Conservation (phyloP, 2,329 filamentous ascomycete species). For the Botrytis tulipae region DNA sequence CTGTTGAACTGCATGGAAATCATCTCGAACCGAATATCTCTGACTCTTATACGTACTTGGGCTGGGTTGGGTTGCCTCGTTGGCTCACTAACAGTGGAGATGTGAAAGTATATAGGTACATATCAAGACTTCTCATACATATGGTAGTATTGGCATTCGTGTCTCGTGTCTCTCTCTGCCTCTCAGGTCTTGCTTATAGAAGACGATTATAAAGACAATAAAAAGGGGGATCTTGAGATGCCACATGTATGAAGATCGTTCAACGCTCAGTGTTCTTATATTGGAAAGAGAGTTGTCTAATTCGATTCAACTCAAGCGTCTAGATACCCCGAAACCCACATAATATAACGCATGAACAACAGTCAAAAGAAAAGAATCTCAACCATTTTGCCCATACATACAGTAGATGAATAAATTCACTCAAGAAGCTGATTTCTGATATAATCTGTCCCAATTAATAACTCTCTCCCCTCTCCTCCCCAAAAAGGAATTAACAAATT, state of each 20-base stretch:
- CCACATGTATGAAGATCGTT: neutral
- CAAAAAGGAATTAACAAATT: neutral
- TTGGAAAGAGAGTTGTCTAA: neutral
- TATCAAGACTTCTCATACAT: neutral
- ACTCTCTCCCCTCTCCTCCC: neutral
- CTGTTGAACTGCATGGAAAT: neutral
- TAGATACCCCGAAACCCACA: neutral
- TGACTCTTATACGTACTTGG: conserved; percentile 2
- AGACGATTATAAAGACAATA: neutral
- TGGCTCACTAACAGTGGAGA: neutral
- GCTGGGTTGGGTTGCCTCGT: neutral
- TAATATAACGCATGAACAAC: conserved; percentile 5
- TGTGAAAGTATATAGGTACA: neutral
- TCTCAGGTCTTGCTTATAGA: too few species aligned
- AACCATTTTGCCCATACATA: neutral
- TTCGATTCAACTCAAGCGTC: neutral
- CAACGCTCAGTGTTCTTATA: neutral
- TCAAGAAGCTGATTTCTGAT: neutral
- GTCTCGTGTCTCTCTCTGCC: neutral
- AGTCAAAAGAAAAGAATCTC: neutral
- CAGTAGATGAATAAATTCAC: neutral
- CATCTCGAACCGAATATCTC: neutral
- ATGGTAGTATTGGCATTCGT: neutral
- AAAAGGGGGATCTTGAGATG: neutral
- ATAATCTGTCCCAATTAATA: neutral